These are phyloP conservation scores for Cystobasidium tubakii DNA, from an alignment of 768 basidiomycete species.

Conservation along the genomic window DNA sequence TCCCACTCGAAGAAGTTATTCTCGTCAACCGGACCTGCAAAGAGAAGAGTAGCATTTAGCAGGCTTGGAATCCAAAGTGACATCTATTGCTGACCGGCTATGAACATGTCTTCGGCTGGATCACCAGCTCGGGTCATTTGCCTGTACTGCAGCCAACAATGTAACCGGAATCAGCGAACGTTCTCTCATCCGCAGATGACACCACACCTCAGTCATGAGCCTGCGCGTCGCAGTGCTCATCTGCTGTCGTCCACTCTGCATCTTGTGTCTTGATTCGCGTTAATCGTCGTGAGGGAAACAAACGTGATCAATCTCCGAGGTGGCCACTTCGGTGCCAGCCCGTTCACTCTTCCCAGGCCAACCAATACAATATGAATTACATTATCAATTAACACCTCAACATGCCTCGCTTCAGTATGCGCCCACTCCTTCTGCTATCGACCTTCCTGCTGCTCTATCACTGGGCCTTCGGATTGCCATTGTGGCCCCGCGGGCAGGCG, in stretches of 20 bases:
- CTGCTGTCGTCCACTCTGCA: slow-evolving; percentile 14
- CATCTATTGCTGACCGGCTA: slow-evolving; percentile 65
- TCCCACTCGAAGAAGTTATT: slow-evolving; percentile 99
- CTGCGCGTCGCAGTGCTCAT: slow-evolving; percentile 67
- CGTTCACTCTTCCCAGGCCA: too few relatives aligned
- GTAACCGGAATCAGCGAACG: slow-evolving; percentile 57
- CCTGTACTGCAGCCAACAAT: slow-evolving; percentile 50
- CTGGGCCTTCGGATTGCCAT: slow-evolving; percentile 16
- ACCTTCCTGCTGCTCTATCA: slow-evolving; percentile 9
- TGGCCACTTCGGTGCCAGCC: too few relatives aligned
- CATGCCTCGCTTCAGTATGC: slow-evolving; percentile 16
- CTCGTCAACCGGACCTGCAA: slow-evolving; percentile 43
- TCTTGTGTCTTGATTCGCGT: not conserved
- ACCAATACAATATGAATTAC: too few relatives aligned
- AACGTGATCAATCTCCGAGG: not conserved
- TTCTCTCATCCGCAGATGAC: slow-evolving; percentile 75
- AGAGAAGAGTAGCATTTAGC: not conserved
- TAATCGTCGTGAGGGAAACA: not conserved
- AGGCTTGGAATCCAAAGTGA: not conserved
- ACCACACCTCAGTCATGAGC: slow-evolving; percentile 77
- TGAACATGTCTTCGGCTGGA: slow-evolving; percentile 78
- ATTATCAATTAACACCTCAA: too few relatives aligned
- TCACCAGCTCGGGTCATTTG: slow-evolving; percentile 45
- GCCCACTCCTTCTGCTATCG: not conserved
- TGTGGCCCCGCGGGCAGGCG: not conserved